phyloP scores from a whole-genome alignment of 495 filamentous ascomycete genomes.

The Penicillium bialowiezense region DNA sequence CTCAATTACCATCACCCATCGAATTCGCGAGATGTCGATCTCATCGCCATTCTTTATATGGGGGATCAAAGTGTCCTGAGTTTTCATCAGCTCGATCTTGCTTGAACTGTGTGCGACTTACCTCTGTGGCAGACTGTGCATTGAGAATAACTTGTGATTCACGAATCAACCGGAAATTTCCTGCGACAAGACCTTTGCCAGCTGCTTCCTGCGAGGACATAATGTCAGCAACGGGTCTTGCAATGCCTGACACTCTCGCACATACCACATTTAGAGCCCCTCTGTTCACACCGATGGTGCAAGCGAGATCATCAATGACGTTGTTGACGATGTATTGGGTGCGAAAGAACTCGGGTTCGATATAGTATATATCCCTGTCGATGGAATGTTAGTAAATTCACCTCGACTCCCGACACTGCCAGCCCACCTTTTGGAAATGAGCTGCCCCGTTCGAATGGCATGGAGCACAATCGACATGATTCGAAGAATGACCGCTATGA shows the following conservation, averaged over 20 bases:
- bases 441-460: constrained; percentile 55
- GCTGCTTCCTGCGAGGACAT: constrained; percentile 56
- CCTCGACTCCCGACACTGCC: not conserved
- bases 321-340: constrained; percentile 72
- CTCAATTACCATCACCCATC: constrained; percentile 84
- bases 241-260: not conserved
- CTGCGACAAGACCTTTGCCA: constrained; percentile 69
- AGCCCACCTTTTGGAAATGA: constrained; percentile 75
- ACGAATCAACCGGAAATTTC: constrained; percentile 44
- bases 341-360: constrained; percentile 73
- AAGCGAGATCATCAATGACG: constrained; percentile 81
- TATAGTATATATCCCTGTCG: constrained; percentile 85
- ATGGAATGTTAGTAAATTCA: not conserved
- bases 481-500: constrained; percentile 57
- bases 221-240: not conserved
- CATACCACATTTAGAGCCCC: constrained; percentile 36
- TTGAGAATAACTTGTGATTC: constrained; percentile 21
- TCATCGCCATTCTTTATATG: constrained; percentile 47
- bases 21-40: constrained; percentile 50
- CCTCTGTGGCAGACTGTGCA: constrained; percentile 15
- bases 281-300: constrained; percentile 53
- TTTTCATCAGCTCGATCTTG: constrained; percentile 2
- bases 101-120: not conserved
- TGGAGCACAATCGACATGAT: constrained; percentile 71
- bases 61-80: constrained; percentile 68